Base-by-base conservation (phyloP, 2,329 filamentous ascomycete species). In the Venturia nashicola region DNA sequence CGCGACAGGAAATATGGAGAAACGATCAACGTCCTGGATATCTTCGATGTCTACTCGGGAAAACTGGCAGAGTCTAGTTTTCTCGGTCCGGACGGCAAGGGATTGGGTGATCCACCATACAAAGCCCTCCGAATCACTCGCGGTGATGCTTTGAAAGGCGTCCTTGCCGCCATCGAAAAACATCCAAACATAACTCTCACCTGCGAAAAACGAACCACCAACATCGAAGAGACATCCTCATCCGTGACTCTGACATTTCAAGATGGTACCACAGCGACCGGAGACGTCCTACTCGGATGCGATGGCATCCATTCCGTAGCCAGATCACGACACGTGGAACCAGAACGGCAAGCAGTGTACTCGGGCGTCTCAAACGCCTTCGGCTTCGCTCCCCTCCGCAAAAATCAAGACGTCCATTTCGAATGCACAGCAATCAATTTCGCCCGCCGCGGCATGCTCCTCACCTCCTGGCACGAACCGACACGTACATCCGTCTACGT, bases 271-370 rank as follows among this genome's bases (percentile, higher is more conserved):
- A 65, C 64, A 6, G 73, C 72, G 0, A 67, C 67, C 6, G 75
- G 72, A 0, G 73, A 77, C 65, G 63, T 77, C 12, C 67, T 76
- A 3, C 66, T 77, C 36, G 76, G 75, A 12, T 76, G 74, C 62
- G 76, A 77, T 65, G 76, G 76, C 0, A 75, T 77, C 6, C 75
- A 77, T 68, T 77, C 76, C 0, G 69, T 70, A 11, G 70, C 75
- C 32, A 71, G 76, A 20, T 73, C 69, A 18, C 71, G 70, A 16
- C 73, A 74, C 63, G 69, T 77, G 18, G 74, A 76, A n/a, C 72
- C 72, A 0, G 69, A 69, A 1, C 67, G 67, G 20, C 68, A 68
- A 16, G 75, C 76, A 5, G 68, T 73, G 42, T 78, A 78, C 64
- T 74, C 76, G 5, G 76, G 76, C 9, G 72, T 78, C 40, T 75